phyloP scores from a whole-genome alignment of 2,329 filamentous ascomycete genomes.

The Cladorrhinum sp. region DNA sequence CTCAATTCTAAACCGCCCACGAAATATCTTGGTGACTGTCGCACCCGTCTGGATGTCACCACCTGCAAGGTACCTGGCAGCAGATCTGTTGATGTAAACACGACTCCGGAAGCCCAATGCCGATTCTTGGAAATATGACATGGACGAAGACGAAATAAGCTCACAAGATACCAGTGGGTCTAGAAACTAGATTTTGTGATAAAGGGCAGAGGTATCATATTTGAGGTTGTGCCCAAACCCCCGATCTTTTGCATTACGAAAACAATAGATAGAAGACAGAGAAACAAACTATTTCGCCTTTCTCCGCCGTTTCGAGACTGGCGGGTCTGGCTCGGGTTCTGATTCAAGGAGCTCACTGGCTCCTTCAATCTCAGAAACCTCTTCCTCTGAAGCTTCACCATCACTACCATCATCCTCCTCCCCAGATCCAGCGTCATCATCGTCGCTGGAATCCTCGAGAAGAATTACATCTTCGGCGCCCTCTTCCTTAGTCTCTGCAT shows the following conservation, averaged over 20 bases:
- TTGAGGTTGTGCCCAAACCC: slow-evolving; percentile 7
- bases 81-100: not conserved
- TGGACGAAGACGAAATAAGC: not conserved
- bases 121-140: not conserved
- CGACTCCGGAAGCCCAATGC: not conserved
- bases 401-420: slow-evolving; percentile 41
- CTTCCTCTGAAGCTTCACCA: slow-evolving; percentile 41
- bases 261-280: not conserved
- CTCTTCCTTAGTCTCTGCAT: slow-evolving; percentile 34
- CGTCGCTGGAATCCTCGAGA: slow-evolving; percentile 36
- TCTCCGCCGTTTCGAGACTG: slow-evolving; percentile 23
- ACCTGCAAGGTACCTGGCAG: not conserved
- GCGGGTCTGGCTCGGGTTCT: slow-evolving; percentile 23
- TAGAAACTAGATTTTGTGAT: not conserved
- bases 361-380: slow-evolving; percentile 31
- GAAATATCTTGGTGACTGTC: not conserved
- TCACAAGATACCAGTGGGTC: not conserved
- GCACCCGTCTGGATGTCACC: not conserved
- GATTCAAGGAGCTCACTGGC: slow-evolving; percentile 25
- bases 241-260: slow-evolving; percentile 13
- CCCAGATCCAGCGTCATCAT: slow-evolving; percentile 26
- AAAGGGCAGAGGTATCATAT: slow-evolving; percentile 9
- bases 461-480: slow-evolving; percentile 47
- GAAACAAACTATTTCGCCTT: slow-evolving; percentile 20
- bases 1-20: not conserved